Percentiles rank a stretch among this genome's conserved stretches.
phyloP scores from a whole-genome alignment of 1,139 yeast species.

The Taiozyma sp. region DNA sequence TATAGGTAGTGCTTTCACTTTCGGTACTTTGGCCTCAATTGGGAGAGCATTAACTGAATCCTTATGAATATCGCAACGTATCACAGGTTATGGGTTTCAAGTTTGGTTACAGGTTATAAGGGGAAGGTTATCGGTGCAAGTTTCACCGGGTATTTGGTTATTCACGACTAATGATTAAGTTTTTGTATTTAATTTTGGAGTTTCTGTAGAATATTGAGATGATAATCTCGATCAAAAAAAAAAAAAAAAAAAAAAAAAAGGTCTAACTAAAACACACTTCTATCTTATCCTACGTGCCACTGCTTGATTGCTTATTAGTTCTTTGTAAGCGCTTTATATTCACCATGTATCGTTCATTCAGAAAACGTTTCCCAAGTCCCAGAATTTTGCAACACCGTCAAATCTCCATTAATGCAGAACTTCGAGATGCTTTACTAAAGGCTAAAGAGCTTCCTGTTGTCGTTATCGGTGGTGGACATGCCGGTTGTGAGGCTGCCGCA shows the following conservation, averaged over 20 bases:
- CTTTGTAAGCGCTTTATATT: background rate
- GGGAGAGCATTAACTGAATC: constrained; percentile 2
- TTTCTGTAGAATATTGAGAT: no score
- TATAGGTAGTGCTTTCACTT: constrained; percentile 10
- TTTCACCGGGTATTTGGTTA: background rate
- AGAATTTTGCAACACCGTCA: constrained; percentile 1
- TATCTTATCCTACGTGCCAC: background rate
- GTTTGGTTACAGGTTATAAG: background rate
- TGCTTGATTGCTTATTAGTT: background rate
- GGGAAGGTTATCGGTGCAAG: background rate
- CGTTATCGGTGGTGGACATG: constrained; percentile 97
- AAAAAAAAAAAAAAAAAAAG: no score
- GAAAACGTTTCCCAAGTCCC: background rate
- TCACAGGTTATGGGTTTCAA: background rate
- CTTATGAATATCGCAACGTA: background rate
- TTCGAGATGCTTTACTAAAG: constrained; percentile 28
- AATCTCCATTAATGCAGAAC: constrained; percentile 34
- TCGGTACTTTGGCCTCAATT: constrained; percentile 8
- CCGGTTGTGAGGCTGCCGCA: constrained; percentile 97
- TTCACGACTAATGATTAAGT: background rate
- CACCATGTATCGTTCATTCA: background rate
- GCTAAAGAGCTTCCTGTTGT: constrained; percentile 60
- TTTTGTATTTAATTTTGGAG: background rate
- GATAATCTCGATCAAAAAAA: no score
- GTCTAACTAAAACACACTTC: no score